A percentile compares a stretch with the other conserved stretches of the same genome.
phyloP scores from a whole-genome alignment of 257 asterid species.

The Primulina eburnea region DNA sequence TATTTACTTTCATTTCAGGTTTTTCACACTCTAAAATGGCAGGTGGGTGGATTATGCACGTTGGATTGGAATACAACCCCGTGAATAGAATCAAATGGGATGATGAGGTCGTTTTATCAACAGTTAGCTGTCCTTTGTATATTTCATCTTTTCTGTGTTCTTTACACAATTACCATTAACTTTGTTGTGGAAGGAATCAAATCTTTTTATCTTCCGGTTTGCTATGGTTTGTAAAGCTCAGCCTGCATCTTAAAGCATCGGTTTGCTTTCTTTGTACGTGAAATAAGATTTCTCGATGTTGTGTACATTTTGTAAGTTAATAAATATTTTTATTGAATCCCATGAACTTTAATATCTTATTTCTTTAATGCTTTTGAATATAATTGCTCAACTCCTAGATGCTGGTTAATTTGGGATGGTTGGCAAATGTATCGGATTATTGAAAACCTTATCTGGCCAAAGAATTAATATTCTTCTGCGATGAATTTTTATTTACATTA shows the following conservation, averaged over 20 bases:
- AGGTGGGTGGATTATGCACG: slow-evolving; percentile 99
- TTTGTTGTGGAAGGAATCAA: not conserved
- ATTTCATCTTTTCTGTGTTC: not conserved
- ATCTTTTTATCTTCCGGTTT: not conserved
- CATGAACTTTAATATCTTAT: not conserved
- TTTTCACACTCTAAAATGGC: slow-evolving; percentile 16
- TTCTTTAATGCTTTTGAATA: not conserved
- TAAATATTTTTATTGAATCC: too few species aligned
- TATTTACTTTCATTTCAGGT: slow-evolving; percentile 1
- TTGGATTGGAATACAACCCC: slow-evolving; percentile 66
- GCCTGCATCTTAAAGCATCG: not conserved
- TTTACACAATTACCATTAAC: not conserved
- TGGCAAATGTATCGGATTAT: not conserved
- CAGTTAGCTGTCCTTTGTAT: not conserved
- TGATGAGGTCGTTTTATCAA: not conserved
- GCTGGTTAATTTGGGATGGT: not conserved
- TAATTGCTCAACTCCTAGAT: not conserved
- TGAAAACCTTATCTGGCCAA: too few species aligned
- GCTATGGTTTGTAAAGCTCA: not conserved
- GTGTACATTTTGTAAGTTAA: not conserved
- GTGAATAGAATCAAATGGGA: slow-evolving; percentile 41
- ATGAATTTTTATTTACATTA: too few species aligned
- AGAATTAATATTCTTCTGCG: too few species aligned
- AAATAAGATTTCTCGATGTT: not conserved
- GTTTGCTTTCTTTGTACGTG: not conserved